Evolutionary conservation across 176 grass and related monocot species (phyloP).

Genomic region (Stipa capillata): DNA sequence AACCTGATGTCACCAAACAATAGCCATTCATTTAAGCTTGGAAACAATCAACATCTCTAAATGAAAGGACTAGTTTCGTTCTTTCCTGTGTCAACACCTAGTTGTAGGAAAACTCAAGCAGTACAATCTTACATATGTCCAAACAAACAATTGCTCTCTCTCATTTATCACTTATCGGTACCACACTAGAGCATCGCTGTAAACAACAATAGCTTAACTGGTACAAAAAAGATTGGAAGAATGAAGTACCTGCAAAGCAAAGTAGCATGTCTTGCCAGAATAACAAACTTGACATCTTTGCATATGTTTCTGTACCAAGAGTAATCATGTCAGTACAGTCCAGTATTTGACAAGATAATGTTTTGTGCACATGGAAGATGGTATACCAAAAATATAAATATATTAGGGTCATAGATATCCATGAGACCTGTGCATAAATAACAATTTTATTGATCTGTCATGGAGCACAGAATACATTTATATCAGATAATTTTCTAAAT

Average conservation of each 20-base stretch:
- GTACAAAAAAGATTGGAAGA: background rate
- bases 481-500: background rate
- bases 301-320: constrained; percentile 74
- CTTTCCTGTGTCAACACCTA: background rate
- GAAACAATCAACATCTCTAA: background rate
- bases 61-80: background rate
- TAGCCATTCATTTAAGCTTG: background rate
- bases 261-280: constrained; percentile 87
- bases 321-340: constrained; percentile 24
- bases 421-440: background rate
- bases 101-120: background rate
- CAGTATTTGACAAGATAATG: background rate
- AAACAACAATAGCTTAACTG: background rate
- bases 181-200: background rate
- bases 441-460: background rate
- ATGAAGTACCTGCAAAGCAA: constrained; percentile 78
- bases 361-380: constrained; percentile 3
- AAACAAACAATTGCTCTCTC: background rate
- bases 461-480: background rate
- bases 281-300: constrained; percentile 79
- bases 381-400: background rate
- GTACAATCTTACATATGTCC: background rate
- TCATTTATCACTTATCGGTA: background rate
- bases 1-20: background rate
- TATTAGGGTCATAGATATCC: background rate